phyloP scores from a whole-genome alignment of 345 rosid species.

The Crucihimalaya himalaica region DNA sequence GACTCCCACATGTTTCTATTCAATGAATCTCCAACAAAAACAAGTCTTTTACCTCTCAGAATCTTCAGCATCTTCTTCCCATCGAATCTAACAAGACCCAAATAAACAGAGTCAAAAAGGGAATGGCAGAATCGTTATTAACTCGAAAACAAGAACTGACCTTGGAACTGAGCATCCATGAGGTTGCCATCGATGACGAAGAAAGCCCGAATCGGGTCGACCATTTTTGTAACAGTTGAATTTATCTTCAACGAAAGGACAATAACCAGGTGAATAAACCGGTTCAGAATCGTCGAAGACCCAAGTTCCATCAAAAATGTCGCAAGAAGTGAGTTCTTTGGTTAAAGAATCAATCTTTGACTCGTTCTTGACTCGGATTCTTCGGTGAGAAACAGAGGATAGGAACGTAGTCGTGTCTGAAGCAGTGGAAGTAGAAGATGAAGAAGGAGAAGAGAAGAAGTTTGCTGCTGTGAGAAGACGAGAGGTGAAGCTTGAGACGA shows the following conservation, averaged over 20 bases:
- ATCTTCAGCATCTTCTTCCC: slow-evolving; percentile 60
- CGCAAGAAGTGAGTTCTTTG: slow-evolving; percentile 54
- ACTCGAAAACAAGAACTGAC: slow-evolving; percentile 22
- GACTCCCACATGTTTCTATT: slow-evolving; percentile 84
- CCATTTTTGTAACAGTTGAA: slow-evolving; percentile 70
- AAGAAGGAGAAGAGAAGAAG: slow-evolving; percentile 49
- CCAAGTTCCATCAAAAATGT: slow-evolving; percentile 68
- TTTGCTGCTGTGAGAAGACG: slow-evolving; percentile 53
- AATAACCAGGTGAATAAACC: slow-evolving; percentile 56
- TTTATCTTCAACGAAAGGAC: slow-evolving; percentile 58
- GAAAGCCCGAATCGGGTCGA: slow-evolving; percentile 50
- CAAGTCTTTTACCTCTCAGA: slow-evolving; percentile 61
- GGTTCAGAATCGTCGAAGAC: slow-evolving; percentile 53
- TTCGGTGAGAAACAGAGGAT: slow-evolving; percentile 43
- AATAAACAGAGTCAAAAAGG: not conserved
- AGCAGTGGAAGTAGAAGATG: slow-evolving; percentile 17
- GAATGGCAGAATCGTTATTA: not conserved
- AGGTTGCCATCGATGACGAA: slow-evolving; percentile 55
- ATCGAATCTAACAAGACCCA: slow-evolving; percentile 49
- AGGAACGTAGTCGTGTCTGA: slow-evolving; percentile 47
- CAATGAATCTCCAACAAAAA: slow-evolving; percentile 72
- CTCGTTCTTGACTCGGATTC: slow-evolving; percentile 49
- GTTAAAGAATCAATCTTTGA: slow-evolving; percentile 7
- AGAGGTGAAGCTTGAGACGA: slow-evolving; percentile 50
- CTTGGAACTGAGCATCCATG: slow-evolving; percentile 62